A percentile compares a stretch with the other conserved stretches of the same genome.
Evolutionary conservation across 176 grass and related monocot species (phyloP).

Genomic region (Dendrocalamus sinicus): DNA sequence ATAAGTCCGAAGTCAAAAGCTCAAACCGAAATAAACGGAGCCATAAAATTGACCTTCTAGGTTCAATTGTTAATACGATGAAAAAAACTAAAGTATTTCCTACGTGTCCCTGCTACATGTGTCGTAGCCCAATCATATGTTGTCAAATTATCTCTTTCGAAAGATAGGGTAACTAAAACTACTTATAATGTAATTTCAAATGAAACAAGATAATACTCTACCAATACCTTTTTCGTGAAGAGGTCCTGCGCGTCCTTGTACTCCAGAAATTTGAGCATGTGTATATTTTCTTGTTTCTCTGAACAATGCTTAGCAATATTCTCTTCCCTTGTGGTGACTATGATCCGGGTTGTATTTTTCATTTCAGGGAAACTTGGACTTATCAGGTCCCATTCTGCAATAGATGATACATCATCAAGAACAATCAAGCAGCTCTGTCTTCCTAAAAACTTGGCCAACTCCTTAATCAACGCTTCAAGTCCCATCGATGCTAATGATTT

Average conservation of each 20-base stretch:
- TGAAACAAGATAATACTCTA: too few relatives aligned
- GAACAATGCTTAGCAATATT: conserved; percentile 19
- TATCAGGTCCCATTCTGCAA: not conserved
- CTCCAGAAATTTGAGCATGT: not conserved
- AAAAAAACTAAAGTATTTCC: not conserved
- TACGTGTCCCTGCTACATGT: too few relatives aligned
- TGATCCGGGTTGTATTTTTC: not conserved
- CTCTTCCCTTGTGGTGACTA: conserved; percentile 35
- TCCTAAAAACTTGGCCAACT: not conserved
- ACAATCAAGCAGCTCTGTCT: conserved; percentile 5
- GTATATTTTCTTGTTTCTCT: not conserved
- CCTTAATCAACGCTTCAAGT: accelerated
- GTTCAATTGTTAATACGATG: not conserved
- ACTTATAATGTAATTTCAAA: too few relatives aligned
- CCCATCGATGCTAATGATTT: too few relatives aligned
- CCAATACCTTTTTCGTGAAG: too few relatives aligned
- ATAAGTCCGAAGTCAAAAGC: too few relatives aligned
- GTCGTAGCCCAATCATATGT: too few relatives aligned
- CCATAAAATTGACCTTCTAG: not conserved
- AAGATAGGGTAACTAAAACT: too few relatives aligned
- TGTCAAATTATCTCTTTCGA: too few relatives aligned
- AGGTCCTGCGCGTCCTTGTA: too few relatives aligned
- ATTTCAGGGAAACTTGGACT: not conserved
- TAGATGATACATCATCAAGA: conserved; percentile 22
- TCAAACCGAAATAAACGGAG: too few relatives aligned